These are phyloP conservation scores for Catunica adiposa DNA, from an alignment of 2,329 filamentous ascomycete species.

Conservation along the genomic window DNA sequence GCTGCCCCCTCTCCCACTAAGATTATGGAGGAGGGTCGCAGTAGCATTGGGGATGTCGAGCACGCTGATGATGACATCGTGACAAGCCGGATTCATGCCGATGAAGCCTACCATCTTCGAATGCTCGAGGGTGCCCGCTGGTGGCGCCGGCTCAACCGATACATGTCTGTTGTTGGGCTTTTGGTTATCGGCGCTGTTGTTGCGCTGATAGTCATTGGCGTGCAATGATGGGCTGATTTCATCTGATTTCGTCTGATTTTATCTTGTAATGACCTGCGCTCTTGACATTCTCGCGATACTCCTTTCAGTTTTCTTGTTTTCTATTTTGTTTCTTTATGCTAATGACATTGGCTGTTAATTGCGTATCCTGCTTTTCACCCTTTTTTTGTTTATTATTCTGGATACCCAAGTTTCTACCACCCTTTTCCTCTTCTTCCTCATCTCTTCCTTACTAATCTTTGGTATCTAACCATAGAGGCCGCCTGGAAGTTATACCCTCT, in stretches of 20 bases:
- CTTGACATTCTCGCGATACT: conserved; percentile 14
- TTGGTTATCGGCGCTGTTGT: conserved; percentile 36
- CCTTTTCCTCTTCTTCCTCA: conserved; percentile 5
- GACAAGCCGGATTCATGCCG: conserved; percentile 2
- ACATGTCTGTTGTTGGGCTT: conserved; percentile 40
- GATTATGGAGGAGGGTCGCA: conserved; percentile 30
- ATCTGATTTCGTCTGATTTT: background rate
- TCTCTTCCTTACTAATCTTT: background rate
- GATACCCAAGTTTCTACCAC: background rate
- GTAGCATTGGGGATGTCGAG: conserved; percentile 8
- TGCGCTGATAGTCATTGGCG: conserved; percentile 35
- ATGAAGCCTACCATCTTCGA: conserved; percentile 14
- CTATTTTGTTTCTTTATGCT: conserved; percentile 5
- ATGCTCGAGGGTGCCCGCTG: conserved; percentile 33
- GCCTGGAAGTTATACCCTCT: background rate
- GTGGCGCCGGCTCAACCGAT: conserved; percentile 44
- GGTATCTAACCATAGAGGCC: background rate
- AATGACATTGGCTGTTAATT: background rate
- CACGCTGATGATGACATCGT: conserved; percentile 3
- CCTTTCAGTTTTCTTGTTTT: background rate
- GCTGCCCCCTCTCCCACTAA: conserved; percentile 35
- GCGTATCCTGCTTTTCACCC: background rate
- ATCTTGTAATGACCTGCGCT: background rate
- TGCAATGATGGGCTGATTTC: conserved; percentile 19
- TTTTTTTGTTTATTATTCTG: background rate